Evolutionary conservation across 164 flowering plant species (phyloP), one percentile per base, ranked within the genome.

Genomic region (Liriodendron chinense): DNA sequence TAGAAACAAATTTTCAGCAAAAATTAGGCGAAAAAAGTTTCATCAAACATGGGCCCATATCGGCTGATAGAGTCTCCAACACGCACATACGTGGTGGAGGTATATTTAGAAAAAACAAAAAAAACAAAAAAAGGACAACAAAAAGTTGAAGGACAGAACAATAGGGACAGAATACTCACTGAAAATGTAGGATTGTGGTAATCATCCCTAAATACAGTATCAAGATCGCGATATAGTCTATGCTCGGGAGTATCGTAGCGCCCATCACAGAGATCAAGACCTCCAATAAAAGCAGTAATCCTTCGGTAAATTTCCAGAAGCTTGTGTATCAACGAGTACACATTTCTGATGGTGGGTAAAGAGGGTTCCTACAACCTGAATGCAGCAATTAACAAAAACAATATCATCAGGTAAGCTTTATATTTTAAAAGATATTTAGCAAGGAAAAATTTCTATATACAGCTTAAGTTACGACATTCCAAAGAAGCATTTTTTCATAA

Each of bases 161-260:
- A 71, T 14, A 6, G 26, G 18, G 63, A 20, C 9, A 18, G 20
- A 71, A 3, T 28, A 82, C 95, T 89, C 78, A 91, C 97, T 53
- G 94, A 77, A 79, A 87, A 88, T 47, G 94, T 91, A 74, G 97
- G 96, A 84, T 89, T 91, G 73, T 93, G 96, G 82, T 79, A 91
- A 85, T 93, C 97, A 67, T 85, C 91, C 79, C 82, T 50, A 77
- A 87, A 93, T 47, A 90, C 83, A 65, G 96, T 89, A 72, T 90
- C 89, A 63, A 93, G 92, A 78, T 88, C 93, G 23, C 74, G 85
- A 78, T 87, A 89, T 62, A 93, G 74, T 56, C 96, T 83, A 83
- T 93, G 97, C 82, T 90, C 88, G 72, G 97, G 97, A 16, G 97
- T 93, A 80, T 93, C 96, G 78, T 93, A 93, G 28, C 96, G 96